phyloP scores from a whole-genome alignment of 2,329 filamentous ascomycete species.

The Tolypocladium sp. region DNA sequence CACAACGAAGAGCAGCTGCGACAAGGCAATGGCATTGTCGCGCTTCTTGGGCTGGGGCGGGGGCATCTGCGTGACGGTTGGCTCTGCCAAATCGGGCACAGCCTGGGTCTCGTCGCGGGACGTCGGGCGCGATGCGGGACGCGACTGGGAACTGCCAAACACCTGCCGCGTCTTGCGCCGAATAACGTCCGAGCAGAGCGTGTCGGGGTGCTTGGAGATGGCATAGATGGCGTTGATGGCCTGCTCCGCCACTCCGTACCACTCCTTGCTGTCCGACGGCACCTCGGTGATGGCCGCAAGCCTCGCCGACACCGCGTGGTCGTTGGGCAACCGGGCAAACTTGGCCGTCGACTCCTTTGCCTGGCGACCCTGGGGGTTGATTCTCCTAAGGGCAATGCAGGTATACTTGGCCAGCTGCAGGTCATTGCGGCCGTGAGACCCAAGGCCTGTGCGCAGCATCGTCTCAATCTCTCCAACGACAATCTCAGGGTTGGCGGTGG shows the following conservation, averaged over 20 bases:
- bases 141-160: conserved; percentile 43
- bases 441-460: conserved; percentile 84
- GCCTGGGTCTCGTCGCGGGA: conserved; percentile 31
- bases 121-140: conserved; percentile 30
- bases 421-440: conserved; percentile 69
- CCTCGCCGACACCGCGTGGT: conserved; percentile 76
- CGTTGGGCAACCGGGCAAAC: conserved; percentile 76
- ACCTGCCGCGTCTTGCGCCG: conserved; percentile 78
- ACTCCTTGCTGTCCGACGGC: conserved; percentile 83
- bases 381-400: conserved; percentile 83
- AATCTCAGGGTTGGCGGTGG: conserved; percentile 84
- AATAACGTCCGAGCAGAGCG: conserved; percentile 83
- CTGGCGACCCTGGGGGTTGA: conserved; percentile 77
- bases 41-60: conserved; percentile 37
- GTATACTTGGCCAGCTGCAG: conserved; percentile 89
- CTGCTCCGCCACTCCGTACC: conserved; percentile 93
- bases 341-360: conserved; percentile 61
- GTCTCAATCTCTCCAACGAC: conserved; percentile 92
- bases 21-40: conserved; percentile 67
- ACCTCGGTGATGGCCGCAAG: conserved; percentile 81
- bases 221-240: conserved; percentile 93
- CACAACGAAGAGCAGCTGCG: conserved; percentile 88
- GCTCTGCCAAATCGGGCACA: conserved; percentile 18
- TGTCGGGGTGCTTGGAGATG: conserved; percentile 87
- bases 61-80: conserved; percentile 15